These are phyloP conservation scores for Arachnomyces sp. DNA, from an alignment of 2,329 filamentous ascomycete species.

Conservation along the genomic window DNA sequence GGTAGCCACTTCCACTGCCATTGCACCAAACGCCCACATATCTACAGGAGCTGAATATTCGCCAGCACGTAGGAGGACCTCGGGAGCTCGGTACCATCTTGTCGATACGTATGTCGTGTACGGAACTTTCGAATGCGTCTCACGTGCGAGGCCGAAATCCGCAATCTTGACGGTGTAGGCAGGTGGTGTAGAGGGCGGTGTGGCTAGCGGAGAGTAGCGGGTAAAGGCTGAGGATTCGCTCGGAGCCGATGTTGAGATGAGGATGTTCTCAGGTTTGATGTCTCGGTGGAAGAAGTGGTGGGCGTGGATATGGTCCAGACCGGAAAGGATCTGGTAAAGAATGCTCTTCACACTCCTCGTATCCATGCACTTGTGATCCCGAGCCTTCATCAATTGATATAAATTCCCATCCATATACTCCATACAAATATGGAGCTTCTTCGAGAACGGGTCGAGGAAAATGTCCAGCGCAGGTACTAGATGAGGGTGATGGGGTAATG, in stretches of 20 bases:
- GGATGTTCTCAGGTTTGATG: slow-evolving; percentile 98
- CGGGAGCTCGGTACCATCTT: slow-evolving; percentile 88
- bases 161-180: slow-evolving; percentile 96
- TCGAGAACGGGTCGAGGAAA: slow-evolving; percentile 91
- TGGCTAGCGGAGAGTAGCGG: slow-evolving; percentile 86
- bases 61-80: slow-evolving; percentile 85
- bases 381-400: slow-evolving; percentile 97
- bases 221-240: slow-evolving; percentile 83
- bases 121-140: slow-evolving; percentile 90
- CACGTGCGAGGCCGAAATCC: slow-evolving; percentile 93
- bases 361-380: slow-evolving; percentile 90
- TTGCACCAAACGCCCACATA: slow-evolving; percentile 96
- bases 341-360: slow-evolving; percentile 93
- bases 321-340: slow-evolving; percentile 91
- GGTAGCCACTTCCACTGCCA: slow-evolving; percentile 97
- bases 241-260: slow-evolving; percentile 83
- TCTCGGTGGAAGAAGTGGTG: slow-evolving; percentile 98
- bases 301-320: slow-evolving; percentile 93
- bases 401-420: slow-evolving; percentile 99
- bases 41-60: slow-evolving; percentile 97
- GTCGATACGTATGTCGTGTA: slow-evolving; percentile 99
- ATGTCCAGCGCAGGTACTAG: slow-evolving; percentile 97
- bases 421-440: slow-evolving; percentile 97
- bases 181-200: slow-evolving; percentile 87
- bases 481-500: slow-evolving; percentile 78